Evolutionary conservation across 495 filamentous ascomycete genomes (phyloP).

Genomic region (Podospora pseudoanserina): DNA sequence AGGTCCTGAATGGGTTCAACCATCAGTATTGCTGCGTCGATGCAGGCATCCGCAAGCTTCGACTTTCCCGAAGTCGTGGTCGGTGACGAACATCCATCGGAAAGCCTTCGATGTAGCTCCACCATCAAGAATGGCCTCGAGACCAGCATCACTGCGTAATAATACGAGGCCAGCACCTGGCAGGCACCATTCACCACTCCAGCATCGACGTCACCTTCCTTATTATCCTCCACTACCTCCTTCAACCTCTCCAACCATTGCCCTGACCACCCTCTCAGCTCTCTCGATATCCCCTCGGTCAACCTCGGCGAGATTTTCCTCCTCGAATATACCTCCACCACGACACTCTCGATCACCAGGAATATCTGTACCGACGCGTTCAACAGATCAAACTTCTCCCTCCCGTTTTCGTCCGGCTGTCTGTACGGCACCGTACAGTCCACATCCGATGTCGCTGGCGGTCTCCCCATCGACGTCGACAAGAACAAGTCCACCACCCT

Average conservation of each 20-base stretch:
- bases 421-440: slow-evolving; percentile 51
- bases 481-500: slow-evolving; percentile 59
- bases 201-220: slow-evolving; percentile 12
- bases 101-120: slow-evolving; percentile 40
- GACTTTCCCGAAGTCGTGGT: slow-evolving; percentile 26
- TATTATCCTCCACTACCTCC: slow-evolving; percentile 23
- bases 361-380: slow-evolving; percentile 45
- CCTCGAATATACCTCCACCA: slow-evolving; percentile 42
- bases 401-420: slow-evolving; percentile 25
- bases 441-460: slow-evolving; percentile 56
- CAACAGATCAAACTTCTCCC: slow-evolving; percentile 39
- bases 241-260: slow-evolving; percentile 39
- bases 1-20: slow-evolving; percentile 38
- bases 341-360: slow-evolving; percentile 40
- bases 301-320: slow-evolving; percentile 45
- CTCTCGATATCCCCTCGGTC: slow-evolving; percentile 44
- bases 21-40: slow-evolving; percentile 47
- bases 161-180: slow-evolving; percentile 42
- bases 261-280: slow-evolving; percentile 44
- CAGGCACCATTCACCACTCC: slow-evolving; percentile 37
- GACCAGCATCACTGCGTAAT: slow-evolving; percentile 47
- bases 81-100: slow-evolving; percentile 21
- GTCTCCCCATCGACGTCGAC: slow-evolving; percentile 57
- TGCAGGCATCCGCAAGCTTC: slow-evolving; percentile 46
- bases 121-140: slow-evolving; percentile 48